Evolutionary conservation across 2,329 filamentous ascomycete species (phyloP), one percentile per base, ranked within the genome.

Genomic region (Penicillium crustosum): DNA sequence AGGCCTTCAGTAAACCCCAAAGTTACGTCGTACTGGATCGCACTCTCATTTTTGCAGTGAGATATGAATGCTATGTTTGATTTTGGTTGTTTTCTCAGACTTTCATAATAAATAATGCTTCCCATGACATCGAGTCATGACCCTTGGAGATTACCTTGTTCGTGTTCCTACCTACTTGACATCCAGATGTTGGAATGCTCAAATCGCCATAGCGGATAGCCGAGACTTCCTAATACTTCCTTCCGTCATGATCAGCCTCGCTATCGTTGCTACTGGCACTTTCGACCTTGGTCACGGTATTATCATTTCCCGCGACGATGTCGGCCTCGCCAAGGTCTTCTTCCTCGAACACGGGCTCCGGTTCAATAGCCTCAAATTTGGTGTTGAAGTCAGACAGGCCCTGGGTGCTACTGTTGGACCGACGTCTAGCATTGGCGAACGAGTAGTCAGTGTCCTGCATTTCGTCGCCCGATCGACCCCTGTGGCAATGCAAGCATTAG

Each of bases 301-400:
- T 50, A 23, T 59, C 66, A 49, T 65, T 61, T 4, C 9, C 44
- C 15, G 21, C 44, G 8, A 36, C 80, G 51, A 85, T 84, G 29
- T 79, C 78, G 51, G 77, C 69, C 19, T 87, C 83, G 31, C 90
- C 91, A 70, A 95, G 91, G 58, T 94, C 62, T 54, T 85, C 84
- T 77, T 97, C 93, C 75, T 97, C 92, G 66, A 96, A 96, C 70
- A 96, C 90, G 41, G 92, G 93, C 70, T 97, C 93, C 19, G 86
- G 82, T 68, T 97, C 94, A 73, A 91, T 83, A 67, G 90, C 82
- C 78, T 99, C 94, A 74, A 97, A 97, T 81, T 99, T 99, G 78
- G 93, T 96, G 84, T 94, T 95, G 81, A 96, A 91, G 74, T 93
- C 86, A 60, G 85, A 83, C 67, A 91, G 80, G 68, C 86, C 87